Conservation (phyloP, 169 alveolate species). For the Theileria orientalis region DNA sequence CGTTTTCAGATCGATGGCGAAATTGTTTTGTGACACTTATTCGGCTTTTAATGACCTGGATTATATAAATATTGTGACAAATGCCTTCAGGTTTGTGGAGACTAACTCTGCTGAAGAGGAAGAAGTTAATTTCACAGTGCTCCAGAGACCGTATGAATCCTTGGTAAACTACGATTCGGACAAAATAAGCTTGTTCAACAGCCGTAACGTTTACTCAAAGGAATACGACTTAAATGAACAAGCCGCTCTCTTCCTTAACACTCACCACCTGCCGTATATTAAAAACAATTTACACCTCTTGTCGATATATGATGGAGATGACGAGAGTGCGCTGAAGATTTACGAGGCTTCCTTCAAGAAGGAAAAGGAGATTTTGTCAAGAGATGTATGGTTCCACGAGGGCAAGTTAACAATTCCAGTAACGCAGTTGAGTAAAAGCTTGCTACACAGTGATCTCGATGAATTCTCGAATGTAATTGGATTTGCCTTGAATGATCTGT, state of each 20-base stretch:
- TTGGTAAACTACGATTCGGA: slow-evolving; percentile 6
- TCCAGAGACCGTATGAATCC: slow-evolving; percentile 22
- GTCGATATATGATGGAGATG: background rate
- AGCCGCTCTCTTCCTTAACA: background rate
- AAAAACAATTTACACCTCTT: background rate
- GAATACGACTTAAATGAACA: slow-evolving; percentile 4
- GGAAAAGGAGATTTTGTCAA: background rate
- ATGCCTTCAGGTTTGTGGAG: slow-evolving; percentile 51
- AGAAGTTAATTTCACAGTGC: slow-evolving; percentile 30
- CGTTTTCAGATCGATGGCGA: slow-evolving; percentile 57
- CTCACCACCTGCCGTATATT: background rate
- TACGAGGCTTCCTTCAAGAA: background rate
- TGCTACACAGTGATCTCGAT: slow-evolving; percentile 41
- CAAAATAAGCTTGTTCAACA: background rate
- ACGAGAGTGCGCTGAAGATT: background rate
- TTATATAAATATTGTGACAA: slow-evolving; percentile 6
- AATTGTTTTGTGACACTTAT: slow-evolving; percentile 52
- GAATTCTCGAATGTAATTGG: slow-evolving; percentile 33
- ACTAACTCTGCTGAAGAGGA: slow-evolving; percentile 18
- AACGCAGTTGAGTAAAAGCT: slow-evolving; percentile 33
- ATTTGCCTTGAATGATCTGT: slow-evolving; percentile 35
- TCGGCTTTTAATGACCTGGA: slow-evolving; percentile 27
- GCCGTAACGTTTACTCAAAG: background rate
- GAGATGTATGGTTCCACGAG: slow-evolving; percentile 24
- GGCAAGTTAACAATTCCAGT: slow-evolving; percentile 48